Percentiles rank a stretch among this genome's conserved stretches.
Evolutionary conservation across 768 basidiomycete species (phyloP).

Genomic region (Tephrocybe sp.): DNA sequence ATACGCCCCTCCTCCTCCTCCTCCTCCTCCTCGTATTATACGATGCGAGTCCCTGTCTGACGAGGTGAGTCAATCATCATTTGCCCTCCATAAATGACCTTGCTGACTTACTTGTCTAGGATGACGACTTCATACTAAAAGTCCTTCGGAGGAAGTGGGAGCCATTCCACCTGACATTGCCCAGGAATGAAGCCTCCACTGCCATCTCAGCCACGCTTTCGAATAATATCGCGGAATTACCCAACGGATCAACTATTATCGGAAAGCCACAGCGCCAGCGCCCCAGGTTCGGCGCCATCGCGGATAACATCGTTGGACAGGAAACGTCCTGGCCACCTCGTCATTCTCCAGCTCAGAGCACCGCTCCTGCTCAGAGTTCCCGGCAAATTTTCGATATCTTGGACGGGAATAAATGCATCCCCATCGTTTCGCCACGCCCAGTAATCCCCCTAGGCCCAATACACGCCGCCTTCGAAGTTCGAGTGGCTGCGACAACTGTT

Average conservation of each 20-base stretch:
- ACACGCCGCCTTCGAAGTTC: constrained; percentile 7
- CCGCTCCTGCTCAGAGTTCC: background rate
- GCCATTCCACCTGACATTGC: background rate
- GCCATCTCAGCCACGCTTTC: too few species aligned
- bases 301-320: background rate
- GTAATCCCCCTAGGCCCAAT: background rate
- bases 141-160: constrained; percentile 4
- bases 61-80: background rate
- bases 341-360: background rate
- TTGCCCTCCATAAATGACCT: background rate
- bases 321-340: constrained; percentile 3
- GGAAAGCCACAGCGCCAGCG: background rate
- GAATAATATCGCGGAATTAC: background rate
- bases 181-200: background rate
- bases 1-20: too few species aligned
- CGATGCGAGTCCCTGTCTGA: background rate
- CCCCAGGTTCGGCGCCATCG: background rate
- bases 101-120: background rate
- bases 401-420: background rate
- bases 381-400: background rate
- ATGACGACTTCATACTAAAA: background rate
- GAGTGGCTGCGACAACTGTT: background rate
- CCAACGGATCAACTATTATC: background rate
- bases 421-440: background rate
- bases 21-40: background rate